phyloP scores from a whole-genome alignment of 768 basidiomycete genomes.

The Leccinum boreale region DNA sequence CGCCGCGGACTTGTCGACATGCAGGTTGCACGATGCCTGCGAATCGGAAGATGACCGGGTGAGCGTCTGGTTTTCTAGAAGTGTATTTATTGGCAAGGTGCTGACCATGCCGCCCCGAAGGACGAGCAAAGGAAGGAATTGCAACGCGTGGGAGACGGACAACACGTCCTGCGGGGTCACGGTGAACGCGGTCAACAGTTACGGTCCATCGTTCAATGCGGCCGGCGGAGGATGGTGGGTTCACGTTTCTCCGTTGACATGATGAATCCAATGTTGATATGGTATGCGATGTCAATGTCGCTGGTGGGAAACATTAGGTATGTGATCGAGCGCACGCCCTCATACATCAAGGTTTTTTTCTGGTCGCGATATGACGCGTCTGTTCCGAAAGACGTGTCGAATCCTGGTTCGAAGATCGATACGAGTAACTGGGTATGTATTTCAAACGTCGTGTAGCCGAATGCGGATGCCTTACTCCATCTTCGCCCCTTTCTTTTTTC shows the following conservation, averaged over 20 bases:
- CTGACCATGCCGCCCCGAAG: constrained; percentile 9
- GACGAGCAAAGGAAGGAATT: constrained; percentile 25
- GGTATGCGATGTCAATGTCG: not conserved
- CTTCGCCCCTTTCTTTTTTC: not conserved
- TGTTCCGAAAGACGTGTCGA: constrained; percentile 35
- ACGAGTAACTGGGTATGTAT: constrained; percentile 25
- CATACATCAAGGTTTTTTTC: constrained; percentile 38
- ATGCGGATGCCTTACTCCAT: not conserved
- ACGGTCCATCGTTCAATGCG: constrained; percentile 34
- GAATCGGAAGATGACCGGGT: constrained; percentile 31
- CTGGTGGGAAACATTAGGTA: constrained; percentile 26
- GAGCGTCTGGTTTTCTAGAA: not conserved
- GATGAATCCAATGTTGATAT: not conserved
- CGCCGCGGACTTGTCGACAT: not conserved
- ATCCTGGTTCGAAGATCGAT: constrained; percentile 15
- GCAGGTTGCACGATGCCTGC: constrained; percentile 35
- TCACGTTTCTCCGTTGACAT: not conserved
- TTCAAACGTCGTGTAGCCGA: not conserved
- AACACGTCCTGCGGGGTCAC: constrained; percentile 34
- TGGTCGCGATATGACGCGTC: constrained; percentile 32
- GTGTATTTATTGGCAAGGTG: not conserved
- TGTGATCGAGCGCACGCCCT: constrained; percentile 32
- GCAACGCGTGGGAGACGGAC: constrained; percentile 27
- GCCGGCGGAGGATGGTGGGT: constrained; percentile 36
- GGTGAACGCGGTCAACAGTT: constrained; percentile 25